Evolutionary conservation across 2,329 filamentous ascomycete species (phyloP).

Genomic region (Phoma sp.): DNA sequence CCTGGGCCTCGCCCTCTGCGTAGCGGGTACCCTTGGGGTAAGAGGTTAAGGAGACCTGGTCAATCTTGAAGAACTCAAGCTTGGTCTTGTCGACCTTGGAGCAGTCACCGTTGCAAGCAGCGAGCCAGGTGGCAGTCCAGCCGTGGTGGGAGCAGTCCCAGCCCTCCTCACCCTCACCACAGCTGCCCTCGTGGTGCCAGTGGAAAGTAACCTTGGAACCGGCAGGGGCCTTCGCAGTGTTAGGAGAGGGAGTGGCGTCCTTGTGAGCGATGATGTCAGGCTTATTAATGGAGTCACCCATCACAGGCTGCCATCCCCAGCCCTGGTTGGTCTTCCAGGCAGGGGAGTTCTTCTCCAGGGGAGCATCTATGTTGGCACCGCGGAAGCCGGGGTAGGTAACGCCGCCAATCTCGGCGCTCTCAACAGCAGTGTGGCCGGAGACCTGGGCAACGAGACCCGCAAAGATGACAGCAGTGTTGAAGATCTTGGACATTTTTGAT

Average conservation of each 20-base stretch:
- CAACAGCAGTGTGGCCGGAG: constrained; percentile 38
- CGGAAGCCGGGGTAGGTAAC: constrained; percentile 40
- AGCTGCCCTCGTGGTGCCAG: constrained; percentile 41
- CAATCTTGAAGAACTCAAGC: constrained; percentile 47
- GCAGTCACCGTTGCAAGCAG: constrained; percentile 45
- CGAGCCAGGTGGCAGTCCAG: constrained; percentile 43
- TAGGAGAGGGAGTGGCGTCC: constrained; percentile 39
- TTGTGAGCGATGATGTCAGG: constrained; percentile 43
- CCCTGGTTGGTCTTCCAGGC: constrained; percentile 46
- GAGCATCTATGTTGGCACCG: constrained; percentile 33
- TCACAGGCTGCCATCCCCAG: constrained; percentile 42
- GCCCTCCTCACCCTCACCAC: constrained; percentile 34
- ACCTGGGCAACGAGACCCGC: constrained; percentile 36
- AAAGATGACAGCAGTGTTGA: constrained; percentile 37
- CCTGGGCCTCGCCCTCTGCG: constrained; percentile 27
- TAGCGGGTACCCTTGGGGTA: constrained; percentile 39
- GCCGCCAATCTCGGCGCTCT: constrained; percentile 36
- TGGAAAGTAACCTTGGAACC: constrained; percentile 41
- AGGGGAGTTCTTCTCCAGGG: constrained; percentile 35
- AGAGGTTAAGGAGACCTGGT: constrained; percentile 36
- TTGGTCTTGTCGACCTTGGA: constrained; percentile 38
- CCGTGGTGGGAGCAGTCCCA: constrained; percentile 47
- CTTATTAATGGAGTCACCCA: constrained; percentile 34
- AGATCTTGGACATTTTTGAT: constrained; percentile 38
- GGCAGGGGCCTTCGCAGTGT: constrained; percentile 37